Base-by-base conservation (phyloP, 1,284 basidiomycete genomes). In the Austroboletus olivaceoglutinosus region DNA sequence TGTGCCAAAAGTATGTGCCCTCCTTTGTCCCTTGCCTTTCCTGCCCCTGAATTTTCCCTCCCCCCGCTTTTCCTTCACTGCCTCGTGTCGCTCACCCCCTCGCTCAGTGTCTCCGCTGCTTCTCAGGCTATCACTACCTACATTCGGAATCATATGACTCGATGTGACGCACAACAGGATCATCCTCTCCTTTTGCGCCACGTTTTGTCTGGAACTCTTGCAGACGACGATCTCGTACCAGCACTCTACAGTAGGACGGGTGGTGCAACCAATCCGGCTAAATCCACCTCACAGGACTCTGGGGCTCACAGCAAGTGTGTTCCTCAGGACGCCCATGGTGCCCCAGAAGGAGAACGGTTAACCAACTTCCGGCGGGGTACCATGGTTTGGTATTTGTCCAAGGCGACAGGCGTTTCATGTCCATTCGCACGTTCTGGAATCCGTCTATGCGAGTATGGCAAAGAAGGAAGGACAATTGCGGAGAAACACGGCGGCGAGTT, bases 291-390 rank as follows among this genome's bases (percentile, higher is more conserved):
- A 11, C 65, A 58, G 41, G 63, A 69, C 16, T 12, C n/a, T 2
- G 46, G 6, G 5, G 25, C 33, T 21, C 23, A 29, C 11, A 55
- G 62, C 44, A 64, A 55, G 38, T 52, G 37, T 13, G 13, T 21
- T 21, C 1, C 39, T 16, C 60, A 48, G 31, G 33, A 42, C 7
- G 9, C 37, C 3, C 54, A 50, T 34, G 37, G 19, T 12, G 19
- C 27, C 12, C 50, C 23, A 10, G 72, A 73, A 48, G 53, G 34
- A 34, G 75, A 73, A 47, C 75, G 85, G 36, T 56, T 75, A 23
- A 89, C 86, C n/a, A 87, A 87, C 65, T 89, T 89, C 62, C 77
- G 86, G 50, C 77, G 83, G 38, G 87, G 87, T 31, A 89, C 87
- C 34, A 78, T 80, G 61, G 85, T 89, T 9, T 89, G 86, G 86